phyloP scores from a whole-genome alignment of 495 filamentous ascomycete species.

The Penicillium roqueforti region DNA sequence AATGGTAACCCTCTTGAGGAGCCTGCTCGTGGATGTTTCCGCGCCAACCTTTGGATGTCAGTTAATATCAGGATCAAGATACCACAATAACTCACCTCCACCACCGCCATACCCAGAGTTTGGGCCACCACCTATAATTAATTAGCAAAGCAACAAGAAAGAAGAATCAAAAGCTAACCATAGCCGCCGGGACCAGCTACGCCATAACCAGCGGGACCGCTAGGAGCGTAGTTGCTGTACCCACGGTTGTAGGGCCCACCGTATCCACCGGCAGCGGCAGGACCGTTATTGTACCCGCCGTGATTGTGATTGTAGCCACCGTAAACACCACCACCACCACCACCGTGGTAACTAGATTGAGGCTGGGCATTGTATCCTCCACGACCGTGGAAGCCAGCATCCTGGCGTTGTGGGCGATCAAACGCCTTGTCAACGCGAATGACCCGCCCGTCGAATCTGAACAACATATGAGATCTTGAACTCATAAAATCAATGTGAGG shows the following conservation, averaged over 20 bases:
- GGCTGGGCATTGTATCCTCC: slow-evolving; percentile 41
- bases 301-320: slow-evolving; percentile 30
- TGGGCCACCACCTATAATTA: slow-evolving; percentile 22
- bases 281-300: slow-evolving; percentile 23
- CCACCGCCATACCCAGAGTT: slow-evolving; percentile 34
- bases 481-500: not conserved
- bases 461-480: not conserved
- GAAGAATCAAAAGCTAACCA: slow-evolving; percentile 16
- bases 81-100: slow-evolving; percentile 29
- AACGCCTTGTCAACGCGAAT: slow-evolving; percentile 97
- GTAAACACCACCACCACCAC: slow-evolving; percentile 18
- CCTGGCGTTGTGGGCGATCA: slow-evolving; percentile 53
- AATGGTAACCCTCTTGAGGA: slow-evolving; percentile 22
- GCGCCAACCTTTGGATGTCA: slow-evolving; percentile 27
- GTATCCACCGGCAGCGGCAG: slow-evolving; percentile 12
- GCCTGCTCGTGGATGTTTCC: slow-evolving; percentile 25
- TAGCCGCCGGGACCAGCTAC: slow-evolving; percentile 23
- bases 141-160: not conserved
- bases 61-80: not conserved
- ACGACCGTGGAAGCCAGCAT: slow-evolving; percentile 44
- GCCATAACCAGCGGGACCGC: slow-evolving; percentile 9
- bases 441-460: slow-evolving; percentile 88
- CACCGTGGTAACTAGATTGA: slow-evolving; percentile 31
- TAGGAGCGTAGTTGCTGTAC: slow-evolving; percentile 11
- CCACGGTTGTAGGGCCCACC: slow-evolving; percentile 30